Percentiles rank a stretch among this genome's conserved stretches.
Conservation (phyloP, 345 rosid genomes). For the Iberis pinnata region DNA sequence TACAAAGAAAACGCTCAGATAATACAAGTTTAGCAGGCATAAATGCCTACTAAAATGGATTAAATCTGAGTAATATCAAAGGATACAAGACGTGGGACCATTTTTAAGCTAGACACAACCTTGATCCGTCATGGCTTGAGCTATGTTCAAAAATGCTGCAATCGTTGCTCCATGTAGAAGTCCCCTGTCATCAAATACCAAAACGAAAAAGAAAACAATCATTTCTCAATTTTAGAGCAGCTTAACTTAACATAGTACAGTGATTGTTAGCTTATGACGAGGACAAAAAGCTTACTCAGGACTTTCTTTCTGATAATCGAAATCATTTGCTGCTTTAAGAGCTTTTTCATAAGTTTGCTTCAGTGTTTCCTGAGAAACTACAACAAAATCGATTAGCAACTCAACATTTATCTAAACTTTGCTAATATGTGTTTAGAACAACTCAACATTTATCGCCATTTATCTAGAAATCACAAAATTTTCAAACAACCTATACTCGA, state of each 20-base stretch:
- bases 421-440: no score
- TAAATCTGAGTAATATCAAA: no score
- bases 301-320: slow-evolving; percentile 87
- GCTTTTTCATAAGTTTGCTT: slow-evolving; percentile 86
- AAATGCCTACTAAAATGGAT: no score
- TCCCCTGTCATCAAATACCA: slow-evolving; percentile 71
- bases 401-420: no score
- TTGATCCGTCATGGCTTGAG: slow-evolving; percentile 98
- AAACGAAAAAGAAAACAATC: no score
- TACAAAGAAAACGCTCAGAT: no score
- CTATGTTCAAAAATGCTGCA: slow-evolving; percentile 81
- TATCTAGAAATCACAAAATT: no score
- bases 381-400: no score
- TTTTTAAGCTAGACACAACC: slow-evolving; percentile 98
- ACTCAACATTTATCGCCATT: no score
- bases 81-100: slow-evolving; percentile 15
- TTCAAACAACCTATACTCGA: no score
- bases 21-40: no score
- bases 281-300: slow-evolving; percentile 68
- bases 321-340: slow-evolving; percentile 85
- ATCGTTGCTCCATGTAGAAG: slow-evolving; percentile 82
- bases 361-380: slow-evolving; percentile 98
- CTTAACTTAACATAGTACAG: background rate
- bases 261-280: background rate
- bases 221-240: no score